Percentiles rank a stretch among this genome's conserved stretches.
Evolutionary conservation across 345 rosid species (phyloP).

Genomic region (Acer negundo): DNA sequence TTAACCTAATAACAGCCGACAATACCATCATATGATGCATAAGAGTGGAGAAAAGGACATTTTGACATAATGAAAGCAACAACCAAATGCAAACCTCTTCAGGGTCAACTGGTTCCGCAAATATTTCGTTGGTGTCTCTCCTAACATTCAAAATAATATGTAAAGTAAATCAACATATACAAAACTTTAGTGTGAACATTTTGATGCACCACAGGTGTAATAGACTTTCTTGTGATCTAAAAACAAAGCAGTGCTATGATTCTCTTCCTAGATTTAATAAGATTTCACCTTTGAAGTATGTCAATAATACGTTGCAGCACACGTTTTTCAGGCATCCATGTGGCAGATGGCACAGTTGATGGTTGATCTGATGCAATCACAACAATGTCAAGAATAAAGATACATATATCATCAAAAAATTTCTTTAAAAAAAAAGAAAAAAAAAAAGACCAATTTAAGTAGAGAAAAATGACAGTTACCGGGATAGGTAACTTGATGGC

Average conservation of each 20-base stretch:
- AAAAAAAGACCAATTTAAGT: constrained; percentile 13
- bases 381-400: constrained; percentile 16
- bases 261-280: constrained; percentile 9
- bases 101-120: constrained; percentile 65
- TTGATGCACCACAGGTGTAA: not conserved
- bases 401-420: not conserved
- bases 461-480: constrained; percentile 23
- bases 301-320: constrained; percentile 49
- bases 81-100: constrained; percentile 42
- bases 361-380: constrained; percentile 34
- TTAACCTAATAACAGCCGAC: constrained; percentile 45
- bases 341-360: constrained; percentile 16
- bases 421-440: not conserved
- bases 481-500: constrained; percentile 22
- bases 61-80: constrained; percentile 10
- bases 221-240: not conserved
- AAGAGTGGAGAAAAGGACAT: constrained; percentile 8
- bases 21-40: constrained; percentile 13
- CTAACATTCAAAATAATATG: constrained; percentile 28
- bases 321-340: constrained; percentile 46
- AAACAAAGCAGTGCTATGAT: constrained; percentile 5
- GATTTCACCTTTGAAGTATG: constrained; percentile 54
- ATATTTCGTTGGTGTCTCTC: constrained; percentile 64
- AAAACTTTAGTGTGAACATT: not conserved
- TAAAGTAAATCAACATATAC: not conserved